Evolutionary conservation across 306 rosid genomes (phyloP), one percentile per base, ranked within the genome.

Genomic region (Casuarina equisetifolia): DNA sequence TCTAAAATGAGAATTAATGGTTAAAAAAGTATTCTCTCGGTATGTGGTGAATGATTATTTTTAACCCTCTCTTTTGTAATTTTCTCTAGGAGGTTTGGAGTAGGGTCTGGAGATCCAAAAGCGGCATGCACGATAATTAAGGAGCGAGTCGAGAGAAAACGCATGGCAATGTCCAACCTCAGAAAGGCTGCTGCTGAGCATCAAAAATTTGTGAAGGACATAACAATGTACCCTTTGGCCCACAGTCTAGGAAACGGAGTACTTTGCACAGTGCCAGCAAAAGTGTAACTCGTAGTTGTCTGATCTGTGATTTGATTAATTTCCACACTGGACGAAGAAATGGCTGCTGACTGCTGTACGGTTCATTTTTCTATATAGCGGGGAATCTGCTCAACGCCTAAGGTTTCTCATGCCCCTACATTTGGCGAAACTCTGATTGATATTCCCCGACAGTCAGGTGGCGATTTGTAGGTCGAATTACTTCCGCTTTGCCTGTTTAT

Each of bases 151-250:
- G 85, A 84, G 77, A 83, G 89, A 74, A 86, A 84, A 78, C 79
- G 32, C 4, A 69, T 73, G 5, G 54, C 87, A 15, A 52, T 84
- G 78, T 80, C 84, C 79, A 86, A 81, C 71, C 86, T 88, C 76
- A 81, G 97, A 72, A 89, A 86, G 79, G 87, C 74, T 7, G 95
- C 94, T 48, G 77, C 77, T 9, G 87, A 86, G 20, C 92, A 95
- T 85, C 85, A 83, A 44, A 80, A 86, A 81, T 89, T 82, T 81
- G 89, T 86, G 75, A 87, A 90, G 82, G 76, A 91, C 74, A 51
- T 92, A 82, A 91, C 92, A 80, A 81, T 92, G 93, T 95, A 95
- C 77, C 98, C 98, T 76, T 73, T 92, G 83, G 97, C 91, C 86
- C 97, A 82, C 79, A 89, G 80, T 86, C 88, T 79, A 35, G 85